Evolutionary conservation across 352 stramenopile genomes (phyloP), one percentile per base, ranked within the genome.

Genomic region (Phytophthora agathidicida): DNA sequence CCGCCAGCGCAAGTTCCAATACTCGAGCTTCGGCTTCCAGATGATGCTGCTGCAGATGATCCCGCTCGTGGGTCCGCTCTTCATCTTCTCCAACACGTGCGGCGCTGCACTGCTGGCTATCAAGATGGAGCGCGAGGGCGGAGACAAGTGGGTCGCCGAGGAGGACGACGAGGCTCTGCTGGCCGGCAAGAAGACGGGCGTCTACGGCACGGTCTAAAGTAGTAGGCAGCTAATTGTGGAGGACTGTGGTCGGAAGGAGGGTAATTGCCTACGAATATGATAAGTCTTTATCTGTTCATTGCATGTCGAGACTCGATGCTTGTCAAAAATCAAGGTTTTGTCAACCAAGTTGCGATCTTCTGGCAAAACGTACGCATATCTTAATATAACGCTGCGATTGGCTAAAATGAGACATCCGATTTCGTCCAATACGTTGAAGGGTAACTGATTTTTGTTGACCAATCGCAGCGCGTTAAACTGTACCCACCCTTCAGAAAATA

Each of bases 21-120:
- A 86, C 61, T 65, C 75, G 31, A 68, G 57, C 31, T 88, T 88
- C 45, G 78, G 78, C 36, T 76, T 80, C 60, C 73, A 83, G 38
- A 72, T 69, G 33, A 48, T 83, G 60, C 65, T 82, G 47, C 58
- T 88, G 45, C 73, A 86, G 36, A 80, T 88, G 62, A 77, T 88
- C 17, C 78, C 75, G 27, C 50, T 81, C 38, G 38, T 88, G 13
- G 75, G 75, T 1, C 60, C 71, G 46, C 45, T 88, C 27, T 86
- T 88, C 46, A 60, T 81, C n/a, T 82, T 88, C 52, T 81, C 70
- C 30, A 88, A 88, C 62, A 81, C 75, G 24, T 78, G 77, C 55
- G 73, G 78, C n/a, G 75, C 75, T 0, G 77, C 75, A 16, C 55
- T 86, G 11, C 75, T 85, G 17, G 77, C 77, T 2, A 68, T 70